A percentile compares a stretch with the other conserved stretches of the same genome.
These are phyloP conservation scores for Euclidium syriacum DNA, from an alignment of 345 rosid genomes.

Conservation along the genomic window DNA sequence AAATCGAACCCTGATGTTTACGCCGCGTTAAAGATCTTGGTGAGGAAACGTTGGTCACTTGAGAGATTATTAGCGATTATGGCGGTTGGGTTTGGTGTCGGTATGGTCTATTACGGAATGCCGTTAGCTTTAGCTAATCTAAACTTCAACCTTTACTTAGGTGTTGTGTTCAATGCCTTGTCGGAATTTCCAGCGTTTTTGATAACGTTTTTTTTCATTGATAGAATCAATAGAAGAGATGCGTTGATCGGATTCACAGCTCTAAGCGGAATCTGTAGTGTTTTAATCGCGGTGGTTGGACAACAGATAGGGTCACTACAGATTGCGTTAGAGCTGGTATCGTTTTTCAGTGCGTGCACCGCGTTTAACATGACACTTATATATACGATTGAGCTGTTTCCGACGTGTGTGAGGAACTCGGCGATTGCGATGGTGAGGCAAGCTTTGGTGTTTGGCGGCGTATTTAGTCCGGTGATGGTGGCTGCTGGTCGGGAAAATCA, in stretches of 20 bases:
- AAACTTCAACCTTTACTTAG: constrained; percentile 51
- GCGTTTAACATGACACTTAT: constrained; percentile 38
- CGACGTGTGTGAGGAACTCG: constrained; percentile 56
- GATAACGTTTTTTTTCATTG: constrained; percentile 39
- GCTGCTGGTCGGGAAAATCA: constrained; percentile 41
- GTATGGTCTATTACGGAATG: constrained; percentile 68
- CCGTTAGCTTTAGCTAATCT: constrained; percentile 49
- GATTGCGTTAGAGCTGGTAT: constrained; percentile 49
- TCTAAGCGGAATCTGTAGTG: constrained; percentile 39
- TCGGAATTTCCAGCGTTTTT: constrained; percentile 55
- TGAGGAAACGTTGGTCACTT: constrained; percentile 44
- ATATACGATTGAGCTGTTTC: constrained; percentile 53
- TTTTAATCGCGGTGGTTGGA: constrained; percentile 19
- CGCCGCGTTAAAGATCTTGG: constrained; percentile 42
- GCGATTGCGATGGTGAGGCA: constrained; percentile 56
- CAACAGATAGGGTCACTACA: constrained; percentile 23
- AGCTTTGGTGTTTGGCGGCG: constrained; percentile 49
- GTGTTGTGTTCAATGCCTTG: constrained; percentile 54
- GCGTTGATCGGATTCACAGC: constrained; percentile 40
- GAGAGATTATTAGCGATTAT: constrained; percentile 31
- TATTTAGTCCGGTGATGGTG: constrained; percentile 49
- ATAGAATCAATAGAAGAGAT: constrained; percentile 35
- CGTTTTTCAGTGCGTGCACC: constrained; percentile 49
- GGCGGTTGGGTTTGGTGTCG: constrained; percentile 47
- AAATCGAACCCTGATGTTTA: constrained; percentile 31